Evolutionary conservation across 768 basidiomycete genomes (phyloP).

Genomic region (Heimioporus sp.): DNA sequence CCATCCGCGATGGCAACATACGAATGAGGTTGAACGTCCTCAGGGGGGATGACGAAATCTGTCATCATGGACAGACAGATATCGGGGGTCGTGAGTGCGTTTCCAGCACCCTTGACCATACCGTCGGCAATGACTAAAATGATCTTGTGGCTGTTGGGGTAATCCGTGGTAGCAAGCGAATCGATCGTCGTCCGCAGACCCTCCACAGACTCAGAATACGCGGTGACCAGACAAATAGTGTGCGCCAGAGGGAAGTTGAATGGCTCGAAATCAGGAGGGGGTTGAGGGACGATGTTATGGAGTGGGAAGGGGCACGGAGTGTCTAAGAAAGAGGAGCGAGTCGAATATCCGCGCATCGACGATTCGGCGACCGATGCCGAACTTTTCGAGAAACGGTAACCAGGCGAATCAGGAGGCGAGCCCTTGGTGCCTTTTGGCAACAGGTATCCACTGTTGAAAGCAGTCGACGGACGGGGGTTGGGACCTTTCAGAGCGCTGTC

Average conservation of each 20-base stretch:
- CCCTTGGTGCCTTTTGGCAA: slow-evolving; percentile 42
- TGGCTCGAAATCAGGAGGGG: slow-evolving; percentile 86
- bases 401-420: slow-evolving; percentile 70
- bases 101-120: slow-evolving; percentile 96
- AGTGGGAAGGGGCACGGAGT: slow-evolving; percentile 92
- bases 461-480: slow-evolving; percentile 55
- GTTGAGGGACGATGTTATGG: slow-evolving; percentile 87
- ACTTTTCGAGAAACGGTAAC: slow-evolving; percentile 73
- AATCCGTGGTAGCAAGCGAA: slow-evolving; percentile 96
- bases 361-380: slow-evolving; percentile 69
- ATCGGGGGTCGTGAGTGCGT: slow-evolving; percentile 86
- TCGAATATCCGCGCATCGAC: slow-evolving; percentile 25
- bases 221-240: slow-evolving; percentile 94
- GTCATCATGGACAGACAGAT: slow-evolving; percentile 97
- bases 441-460: slow-evolving; percentile 62
- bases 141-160: slow-evolving; percentile 96
- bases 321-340: slow-evolving; percentile 56
- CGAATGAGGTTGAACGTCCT: slow-evolving; percentile 90
- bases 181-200: slow-evolving; percentile 97
- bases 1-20: slow-evolving; percentile 99
- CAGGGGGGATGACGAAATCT: slow-evolving; percentile 75
- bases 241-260: slow-evolving; percentile 95
- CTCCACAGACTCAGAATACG: slow-evolving; percentile 96
- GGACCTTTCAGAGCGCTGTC: slow-evolving; percentile 55
- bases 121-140: slow-evolving; percentile 97